Conservation (phyloP, 371 early-diverging fungal species). For the Mucor indicus region DNA sequence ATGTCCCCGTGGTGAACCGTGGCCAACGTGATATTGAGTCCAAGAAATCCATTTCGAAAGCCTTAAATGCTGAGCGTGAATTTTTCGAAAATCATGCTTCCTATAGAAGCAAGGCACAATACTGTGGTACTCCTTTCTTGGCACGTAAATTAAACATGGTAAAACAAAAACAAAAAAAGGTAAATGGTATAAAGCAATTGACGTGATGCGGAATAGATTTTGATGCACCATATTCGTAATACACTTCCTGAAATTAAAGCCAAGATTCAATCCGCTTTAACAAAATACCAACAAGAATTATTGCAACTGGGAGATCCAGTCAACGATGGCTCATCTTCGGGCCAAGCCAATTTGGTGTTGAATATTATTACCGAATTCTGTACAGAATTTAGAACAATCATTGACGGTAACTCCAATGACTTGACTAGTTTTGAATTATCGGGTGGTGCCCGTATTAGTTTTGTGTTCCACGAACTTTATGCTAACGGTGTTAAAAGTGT, state of each 20-base stretch:
- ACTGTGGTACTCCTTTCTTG: slow-evolving; percentile 98
- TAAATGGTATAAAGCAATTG: too few species aligned
- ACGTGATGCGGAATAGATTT: slow-evolving; percentile 55
- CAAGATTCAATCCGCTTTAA: slow-evolving; percentile 81
- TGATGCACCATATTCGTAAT: slow-evolving; percentile 97
- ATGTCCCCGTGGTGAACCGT: slow-evolving; percentile 95
- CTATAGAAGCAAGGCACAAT: slow-evolving; percentile 94
- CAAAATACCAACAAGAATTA: slow-evolving; percentile 86
- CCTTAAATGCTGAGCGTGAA: slow-evolving; percentile 85
- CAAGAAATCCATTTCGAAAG: slow-evolving; percentile 84
- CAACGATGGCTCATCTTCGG: slow-evolving; percentile 44
- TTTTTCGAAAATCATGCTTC: slow-evolving; percentile 95
- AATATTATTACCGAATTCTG: slow-evolving; percentile 97
- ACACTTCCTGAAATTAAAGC: slow-evolving; percentile 97
- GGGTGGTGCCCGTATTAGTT: slow-evolving; percentile 98
- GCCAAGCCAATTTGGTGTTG: slow-evolving; percentile 81
- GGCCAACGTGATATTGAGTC: slow-evolving; percentile 95
- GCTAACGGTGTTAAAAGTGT: slow-evolving; percentile 88
- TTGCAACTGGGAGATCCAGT: slow-evolving; percentile 88
- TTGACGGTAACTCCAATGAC: slow-evolving; percentile 94
- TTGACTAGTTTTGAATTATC: slow-evolving; percentile 91
- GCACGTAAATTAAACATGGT: slow-evolving; percentile 95
- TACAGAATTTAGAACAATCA: slow-evolving; percentile 88
- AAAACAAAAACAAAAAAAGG: slow-evolving; percentile 9
- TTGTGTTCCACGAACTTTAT: slow-evolving; percentile 97